Evolutionary conservation across 2,329 filamentous ascomycete genomes (phyloP), one percentile per base, ranked within the genome.

Genomic region (Aspergillus aculeatus): DNA sequence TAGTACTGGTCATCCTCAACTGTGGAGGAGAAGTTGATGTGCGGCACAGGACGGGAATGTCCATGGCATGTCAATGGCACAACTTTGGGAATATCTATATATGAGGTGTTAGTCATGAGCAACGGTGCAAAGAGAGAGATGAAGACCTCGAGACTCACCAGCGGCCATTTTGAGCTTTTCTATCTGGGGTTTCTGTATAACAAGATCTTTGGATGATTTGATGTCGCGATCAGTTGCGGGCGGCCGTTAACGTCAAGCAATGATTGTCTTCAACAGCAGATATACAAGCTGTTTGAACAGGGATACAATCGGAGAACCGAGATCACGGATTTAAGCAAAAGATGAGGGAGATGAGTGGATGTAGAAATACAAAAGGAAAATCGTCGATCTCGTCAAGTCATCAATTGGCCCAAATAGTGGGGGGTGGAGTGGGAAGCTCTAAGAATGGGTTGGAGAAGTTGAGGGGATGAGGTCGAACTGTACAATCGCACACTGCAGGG

Each of bases 61-160:
- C 93, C 93, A 77, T 97, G 93, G 77, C 93, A 97, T 66, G 93
- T 97, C 75, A 97, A 80, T 58, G 93, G 93, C 57, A 96, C 92
- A 59, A 92, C 91, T 64, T 79, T 78, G 16, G 76, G 75, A n/a
- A 76, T 74, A 64, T 79, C 77, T 79, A 59, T 79, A 77, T 79
- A 59, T 7, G 16, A 44, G 14, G 31, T 32, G 35, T 67, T 41
- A 63, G 60, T 29, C 24, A 52, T n/a, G 21, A 35, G 44, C 19
- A 5, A 14, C 24, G 3, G 4, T 35, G 41, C 41, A 31, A 9
- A 7, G 53, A 16, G 19, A 9, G 26, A 55, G 7, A 4, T 10
- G 5, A 19, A 29, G 26, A 9, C 14, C 10, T 21, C 19, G n/a
- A 14, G 24, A 23, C 41, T 29, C 21, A 71, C 69, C 69, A 64